phyloP scores from a whole-genome alignment of 495 filamentous ascomycete species.

The Penicillium coprophilum region DNA sequence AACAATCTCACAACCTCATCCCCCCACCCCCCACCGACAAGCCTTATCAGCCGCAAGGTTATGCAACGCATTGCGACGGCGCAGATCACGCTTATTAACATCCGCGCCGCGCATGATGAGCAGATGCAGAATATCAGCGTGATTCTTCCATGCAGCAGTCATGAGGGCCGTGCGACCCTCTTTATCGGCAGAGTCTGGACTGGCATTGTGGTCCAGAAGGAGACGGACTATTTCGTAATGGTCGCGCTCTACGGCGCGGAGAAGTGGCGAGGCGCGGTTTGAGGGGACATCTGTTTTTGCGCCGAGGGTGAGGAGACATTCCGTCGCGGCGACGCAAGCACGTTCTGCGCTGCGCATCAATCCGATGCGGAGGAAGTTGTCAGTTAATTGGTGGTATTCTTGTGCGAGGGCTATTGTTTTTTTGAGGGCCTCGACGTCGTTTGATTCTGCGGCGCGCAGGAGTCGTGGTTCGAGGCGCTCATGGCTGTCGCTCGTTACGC shows the following conservation, averaged over 20 bases:
- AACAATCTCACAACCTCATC: conserved; percentile 49
- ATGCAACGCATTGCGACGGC: conserved; percentile 48
- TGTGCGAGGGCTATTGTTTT: conserved; percentile 42
- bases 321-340: conserved; percentile 40
- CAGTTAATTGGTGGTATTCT: conserved; percentile 44
- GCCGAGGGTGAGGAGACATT: conserved; percentile 47
- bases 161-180: conserved; percentile 57
- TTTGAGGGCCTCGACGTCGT: conserved; percentile 38
- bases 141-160: conserved; percentile 58
- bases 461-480: conserved; percentile 54
- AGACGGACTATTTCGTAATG: conserved; percentile 46
- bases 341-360: conserved; percentile 53
- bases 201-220: conserved; percentile 45
- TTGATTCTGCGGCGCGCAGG: conserved; percentile 50
- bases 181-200: conserved; percentile 43
- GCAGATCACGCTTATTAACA: conserved; percentile 44
- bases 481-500: conserved; percentile 41
- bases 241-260: conserved; percentile 53
- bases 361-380: conserved; percentile 52
- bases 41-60: conserved; percentile 58
- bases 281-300: conserved; percentile 44
- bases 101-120: conserved; percentile 51
- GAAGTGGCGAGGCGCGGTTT: conserved; percentile 45
- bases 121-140: conserved; percentile 50
- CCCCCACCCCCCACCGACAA: conserved; percentile 49